Conservation (phyloP, 768 basidiomycete genomes). For the Strobilomyces dryophilus region DNA sequence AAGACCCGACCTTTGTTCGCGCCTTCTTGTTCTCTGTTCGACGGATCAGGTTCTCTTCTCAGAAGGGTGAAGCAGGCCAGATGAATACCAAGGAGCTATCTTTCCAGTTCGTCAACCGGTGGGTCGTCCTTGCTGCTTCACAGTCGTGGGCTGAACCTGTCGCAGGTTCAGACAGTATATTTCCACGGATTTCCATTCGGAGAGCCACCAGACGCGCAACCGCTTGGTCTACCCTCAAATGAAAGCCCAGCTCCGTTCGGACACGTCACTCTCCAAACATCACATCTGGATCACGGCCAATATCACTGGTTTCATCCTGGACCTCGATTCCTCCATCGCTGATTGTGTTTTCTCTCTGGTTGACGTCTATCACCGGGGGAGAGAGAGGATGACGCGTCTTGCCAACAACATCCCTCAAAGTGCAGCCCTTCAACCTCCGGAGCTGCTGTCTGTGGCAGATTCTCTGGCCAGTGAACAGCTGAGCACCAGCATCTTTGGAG, state of each 20-base stretch:
- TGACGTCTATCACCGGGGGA: slow-evolving; percentile 81
- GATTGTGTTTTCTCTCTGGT: slow-evolving; percentile 76
- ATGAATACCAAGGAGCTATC: slow-evolving; percentile 69
- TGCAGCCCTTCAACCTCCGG: not conserved
- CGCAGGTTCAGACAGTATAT: slow-evolving; percentile 74
- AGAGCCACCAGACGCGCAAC: slow-evolving; percentile 65
- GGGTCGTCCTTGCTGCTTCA: slow-evolving; percentile 20
- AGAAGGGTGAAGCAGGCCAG: slow-evolving; percentile 75
- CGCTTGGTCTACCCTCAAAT: slow-evolving; percentile 77
- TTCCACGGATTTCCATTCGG: slow-evolving; percentile 65
- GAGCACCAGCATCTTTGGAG: slow-evolving; percentile 58
- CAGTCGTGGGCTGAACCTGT: slow-evolving; percentile 4
- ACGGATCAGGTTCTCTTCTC: slow-evolving; percentile 65
- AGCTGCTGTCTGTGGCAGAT: slow-evolving; percentile 2
- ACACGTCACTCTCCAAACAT: slow-evolving; percentile 43
- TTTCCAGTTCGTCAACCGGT: slow-evolving; percentile 84
- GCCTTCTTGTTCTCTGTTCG: slow-evolving; percentile 87
- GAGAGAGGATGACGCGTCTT: slow-evolving; percentile 68
- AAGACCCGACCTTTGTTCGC: slow-evolving; percentile 47
- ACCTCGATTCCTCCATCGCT: slow-evolving; percentile 78
- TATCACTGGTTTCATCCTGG: slow-evolving; percentile 82
- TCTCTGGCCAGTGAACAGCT: slow-evolving; percentile 26
- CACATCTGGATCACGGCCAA: slow-evolving; percentile 60
- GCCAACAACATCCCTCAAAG: slow-evolving; percentile 50
- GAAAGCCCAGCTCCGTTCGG: slow-evolving; percentile 66